Conservation (phyloP, 2,329 filamentous ascomycete genomes). For the Fusarium tricinctum region DNA sequence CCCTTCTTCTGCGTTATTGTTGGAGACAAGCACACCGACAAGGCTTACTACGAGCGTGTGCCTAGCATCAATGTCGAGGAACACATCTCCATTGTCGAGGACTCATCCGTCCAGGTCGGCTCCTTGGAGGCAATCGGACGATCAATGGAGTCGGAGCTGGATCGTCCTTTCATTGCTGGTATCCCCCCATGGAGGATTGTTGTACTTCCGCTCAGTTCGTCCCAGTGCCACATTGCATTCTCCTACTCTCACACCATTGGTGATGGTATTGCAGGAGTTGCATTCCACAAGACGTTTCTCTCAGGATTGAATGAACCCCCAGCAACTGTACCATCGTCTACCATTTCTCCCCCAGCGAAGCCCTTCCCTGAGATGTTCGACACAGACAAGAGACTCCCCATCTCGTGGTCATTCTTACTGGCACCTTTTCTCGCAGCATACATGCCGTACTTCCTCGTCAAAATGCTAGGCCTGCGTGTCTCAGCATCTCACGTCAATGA, state of each 20-base stretch:
- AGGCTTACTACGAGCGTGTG: slow-evolving; percentile 43
- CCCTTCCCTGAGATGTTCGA: slow-evolving; percentile 42
- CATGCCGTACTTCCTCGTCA: slow-evolving; percentile 37
- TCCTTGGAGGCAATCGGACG: slow-evolving; percentile 21
- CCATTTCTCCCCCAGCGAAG: slow-evolving; percentile 12
- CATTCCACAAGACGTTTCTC: slow-evolving; percentile 46
- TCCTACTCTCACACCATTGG: slow-evolving; percentile 46
- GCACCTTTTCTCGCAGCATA: slow-evolving; percentile 33
- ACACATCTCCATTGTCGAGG: slow-evolving; percentile 35
- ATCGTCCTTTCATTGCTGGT: slow-evolving; percentile 32
- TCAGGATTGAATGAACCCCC: slow-evolving; percentile 10
- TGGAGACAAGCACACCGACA: slow-evolving; percentile 39
- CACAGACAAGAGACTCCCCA: slow-evolving; percentile 40
- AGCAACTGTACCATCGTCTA: neutral
- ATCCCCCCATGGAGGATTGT: slow-evolving; percentile 46
- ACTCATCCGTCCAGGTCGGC: neutral
- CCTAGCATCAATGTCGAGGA: slow-evolving; percentile 32
- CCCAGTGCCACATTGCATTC: slow-evolving; percentile 42
- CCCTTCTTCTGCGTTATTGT: slow-evolving; percentile 43
- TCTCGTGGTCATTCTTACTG: slow-evolving; percentile 47
- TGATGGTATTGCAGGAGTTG: slow-evolving; percentile 40
- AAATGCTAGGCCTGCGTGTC: slow-evolving; percentile 33
- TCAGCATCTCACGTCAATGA: slow-evolving; percentile 27
- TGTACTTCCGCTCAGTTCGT: slow-evolving; percentile 23
- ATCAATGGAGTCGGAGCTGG: slow-evolving; percentile 29